Conservation (phyloP, 371 early-diverging fungal species). For the Capniomyces stellatus region DNA sequence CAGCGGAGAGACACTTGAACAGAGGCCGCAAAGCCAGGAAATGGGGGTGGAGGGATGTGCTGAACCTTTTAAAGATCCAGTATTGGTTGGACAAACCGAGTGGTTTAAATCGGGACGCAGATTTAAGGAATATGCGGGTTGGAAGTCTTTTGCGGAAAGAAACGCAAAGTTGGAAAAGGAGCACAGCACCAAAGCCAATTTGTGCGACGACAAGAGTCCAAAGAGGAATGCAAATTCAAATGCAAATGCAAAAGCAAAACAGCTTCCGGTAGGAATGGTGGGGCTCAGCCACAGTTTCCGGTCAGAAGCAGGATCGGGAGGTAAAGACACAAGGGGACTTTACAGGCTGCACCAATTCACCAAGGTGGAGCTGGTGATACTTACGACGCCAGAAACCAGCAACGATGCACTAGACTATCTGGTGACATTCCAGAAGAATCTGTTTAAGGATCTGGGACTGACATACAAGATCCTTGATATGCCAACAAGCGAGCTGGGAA, state of each 20-base stretch:
- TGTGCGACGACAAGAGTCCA: background rate
- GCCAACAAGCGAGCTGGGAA: conserved; percentile 85
- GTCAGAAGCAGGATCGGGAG: conserved; percentile 74
- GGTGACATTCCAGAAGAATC: conserved; percentile 43
- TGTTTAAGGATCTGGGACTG: conserved; percentile 62
- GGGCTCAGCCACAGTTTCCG: conserved; percentile 74
- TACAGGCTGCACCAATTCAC: conserved; percentile 90
- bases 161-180: background rate
- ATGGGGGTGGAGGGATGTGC: background rate
- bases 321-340: conserved; percentile 64
- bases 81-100: background rate
- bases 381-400: conserved; percentile 30
- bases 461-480: conserved; percentile 72
- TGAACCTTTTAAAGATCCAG: background rate
- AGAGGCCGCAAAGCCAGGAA: background rate
- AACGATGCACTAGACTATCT: conserved; percentile 32
- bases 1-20: conserved; percentile 33
- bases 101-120: background rate
- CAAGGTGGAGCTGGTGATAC: conserved; percentile 80
- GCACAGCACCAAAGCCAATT: background rate
- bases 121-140: background rate
- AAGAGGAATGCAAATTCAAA: background rate
- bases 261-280: conserved; percentile 47
- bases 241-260: conserved; percentile 4
- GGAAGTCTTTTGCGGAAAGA: background rate